These are phyloP conservation scores for Mucor mucedo DNA, from an alignment of 371 early-diverging fungal species.

Conservation along the genomic window DNA sequence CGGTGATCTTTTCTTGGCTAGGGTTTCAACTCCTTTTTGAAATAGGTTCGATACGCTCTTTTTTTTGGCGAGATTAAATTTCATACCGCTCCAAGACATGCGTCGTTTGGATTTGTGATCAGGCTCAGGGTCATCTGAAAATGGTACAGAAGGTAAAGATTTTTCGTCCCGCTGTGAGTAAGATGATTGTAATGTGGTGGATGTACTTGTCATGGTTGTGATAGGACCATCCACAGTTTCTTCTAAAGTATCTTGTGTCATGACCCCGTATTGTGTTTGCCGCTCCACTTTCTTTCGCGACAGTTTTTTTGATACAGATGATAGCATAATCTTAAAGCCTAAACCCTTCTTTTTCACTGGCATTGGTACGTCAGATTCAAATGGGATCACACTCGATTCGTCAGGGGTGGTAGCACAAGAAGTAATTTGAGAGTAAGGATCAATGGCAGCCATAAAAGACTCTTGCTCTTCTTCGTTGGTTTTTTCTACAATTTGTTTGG, in stretches of 20 bases:
- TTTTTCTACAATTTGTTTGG: conserved; percentile 42
- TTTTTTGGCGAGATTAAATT: conserved; percentile 20
- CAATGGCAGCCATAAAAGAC: conserved; percentile 44
- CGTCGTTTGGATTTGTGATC: conserved; percentile 22
- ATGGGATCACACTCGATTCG: too few species aligned
- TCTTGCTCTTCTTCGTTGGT: conserved; percentile 43
- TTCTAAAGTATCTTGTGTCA: conserved; percentile 8
- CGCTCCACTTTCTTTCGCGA: conserved; percentile 48
- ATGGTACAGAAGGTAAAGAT: neutral
- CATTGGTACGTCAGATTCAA: neutral
- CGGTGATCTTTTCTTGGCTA: conserved; percentile 9
- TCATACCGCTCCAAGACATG: conserved; percentile 33
- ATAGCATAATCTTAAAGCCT: conserved; percentile 48
- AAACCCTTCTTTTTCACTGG: neutral
- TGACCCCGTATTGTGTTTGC: conserved; percentile 30
- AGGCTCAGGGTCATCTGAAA: conserved; percentile 5
- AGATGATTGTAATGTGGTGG: conserved; percentile 27
- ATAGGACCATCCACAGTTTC: conserved; percentile 27
- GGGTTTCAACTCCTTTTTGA: conserved; percentile 26
- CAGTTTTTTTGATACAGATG: conserved; percentile 57
- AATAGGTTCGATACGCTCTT: conserved; percentile 31
- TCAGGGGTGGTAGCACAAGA: neutral
- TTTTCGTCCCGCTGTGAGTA: neutral
- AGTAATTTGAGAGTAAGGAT: conserved; percentile 4
- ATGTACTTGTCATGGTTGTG: conserved; percentile 34